Conservation (phyloP, 257 asterid genomes). For the Coffea canephora region DNA sequence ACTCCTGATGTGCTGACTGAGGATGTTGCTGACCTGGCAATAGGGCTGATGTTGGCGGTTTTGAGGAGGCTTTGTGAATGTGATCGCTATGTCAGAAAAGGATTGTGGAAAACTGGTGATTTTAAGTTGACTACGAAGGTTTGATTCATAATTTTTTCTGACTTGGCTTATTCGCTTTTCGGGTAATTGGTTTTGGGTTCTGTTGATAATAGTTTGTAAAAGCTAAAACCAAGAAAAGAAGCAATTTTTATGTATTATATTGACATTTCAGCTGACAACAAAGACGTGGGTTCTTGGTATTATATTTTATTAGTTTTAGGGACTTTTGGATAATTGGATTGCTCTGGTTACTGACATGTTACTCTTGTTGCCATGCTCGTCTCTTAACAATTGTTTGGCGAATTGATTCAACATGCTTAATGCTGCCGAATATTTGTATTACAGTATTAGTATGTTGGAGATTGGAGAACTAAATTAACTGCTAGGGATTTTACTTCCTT, state of each 20-base stretch:
- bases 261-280: neutral
- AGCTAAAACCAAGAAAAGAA: too few relatives aligned
- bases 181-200: neutral
- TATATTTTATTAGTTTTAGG: neutral
- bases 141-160: neutral
- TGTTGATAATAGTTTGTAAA: neutral
- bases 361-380: neutral
- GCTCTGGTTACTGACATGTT: neutral
- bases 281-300: neutral
- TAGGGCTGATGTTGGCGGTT: slow-evolving; percentile 67
- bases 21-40: slow-evolving; percentile 90
- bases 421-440: neutral
- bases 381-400: neutral
- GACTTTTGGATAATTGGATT: neutral
- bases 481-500: too few relatives aligned
- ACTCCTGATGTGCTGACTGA: slow-evolving; percentile 91
- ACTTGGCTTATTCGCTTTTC: neutral
- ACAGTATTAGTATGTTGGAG: neutral
- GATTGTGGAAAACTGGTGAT: slow-evolving; percentile 60
- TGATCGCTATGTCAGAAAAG: slow-evolving; percentile 63
- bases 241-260: neutral
- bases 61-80: slow-evolving; percentile 63
- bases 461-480: too few relatives aligned
- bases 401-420: neutral
- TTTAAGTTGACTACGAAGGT: slow-evolving; percentile 74